Conservation (phyloP, 495 filamentous ascomycete genomes). For the Bacidia gigantensis region DNA sequence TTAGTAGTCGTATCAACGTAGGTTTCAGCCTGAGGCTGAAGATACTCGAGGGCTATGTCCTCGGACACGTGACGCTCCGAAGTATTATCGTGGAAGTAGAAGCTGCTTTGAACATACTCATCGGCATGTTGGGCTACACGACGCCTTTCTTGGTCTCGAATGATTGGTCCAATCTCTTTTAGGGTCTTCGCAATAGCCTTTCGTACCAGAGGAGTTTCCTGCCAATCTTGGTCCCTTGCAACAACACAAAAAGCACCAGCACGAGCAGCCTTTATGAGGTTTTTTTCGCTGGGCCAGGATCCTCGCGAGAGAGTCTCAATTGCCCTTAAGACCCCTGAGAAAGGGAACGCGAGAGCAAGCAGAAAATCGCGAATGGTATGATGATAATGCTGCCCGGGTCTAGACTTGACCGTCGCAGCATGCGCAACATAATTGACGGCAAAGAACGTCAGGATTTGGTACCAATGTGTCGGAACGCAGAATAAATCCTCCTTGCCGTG, state of each 20-base stretch:
- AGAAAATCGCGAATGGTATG: conserved; percentile 15
- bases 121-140: neutral
- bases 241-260: conserved; percentile 26
- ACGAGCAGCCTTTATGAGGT: conserved; percentile 18
- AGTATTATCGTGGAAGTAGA: conserved; percentile 19
- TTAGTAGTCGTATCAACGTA: too few relatives aligned
- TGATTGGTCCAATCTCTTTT: too few relatives aligned
- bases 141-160: too few relatives aligned
- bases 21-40: neutral
- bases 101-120: neutral
- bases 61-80: neutral
- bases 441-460: conserved; percentile 5
- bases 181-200: neutral
- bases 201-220: neutral
- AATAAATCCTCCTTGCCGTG: conserved; percentile 5
- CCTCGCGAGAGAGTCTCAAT: conserved; percentile 19
- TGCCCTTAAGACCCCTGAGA: conserved; percentile 20
- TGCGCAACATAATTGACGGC: conserved; percentile 30
- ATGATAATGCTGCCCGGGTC: conserved; percentile 23
- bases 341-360: conserved; percentile 21
- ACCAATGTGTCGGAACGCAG: conserved; percentile 2
- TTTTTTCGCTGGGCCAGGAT: conserved; percentile 14
- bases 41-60: neutral
- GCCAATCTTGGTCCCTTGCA: conserved; percentile 11
- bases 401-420: conserved; percentile 31